Evolutionary conservation across 2,329 filamentous ascomycete species (phyloP).

Genomic region (Fusarium zealandicum): DNA sequence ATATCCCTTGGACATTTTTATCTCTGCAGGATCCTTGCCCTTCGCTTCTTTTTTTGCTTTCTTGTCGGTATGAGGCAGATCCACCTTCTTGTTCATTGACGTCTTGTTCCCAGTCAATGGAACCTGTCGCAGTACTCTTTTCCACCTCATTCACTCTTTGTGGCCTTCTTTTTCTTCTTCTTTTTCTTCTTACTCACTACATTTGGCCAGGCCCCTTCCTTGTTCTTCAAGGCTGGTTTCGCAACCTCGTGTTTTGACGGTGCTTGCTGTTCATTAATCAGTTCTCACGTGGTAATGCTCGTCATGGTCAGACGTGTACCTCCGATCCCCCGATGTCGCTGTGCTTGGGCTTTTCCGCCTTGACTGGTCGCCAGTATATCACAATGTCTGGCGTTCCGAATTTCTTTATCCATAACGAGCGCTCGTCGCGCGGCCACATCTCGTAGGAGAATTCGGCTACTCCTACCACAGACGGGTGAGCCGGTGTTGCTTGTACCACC

Average conservation of each 20-base stretch:
- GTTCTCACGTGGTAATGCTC: background rate
- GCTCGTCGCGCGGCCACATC: slow-evolving; percentile 3
- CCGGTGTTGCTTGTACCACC: background rate
- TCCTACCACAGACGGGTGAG: background rate
- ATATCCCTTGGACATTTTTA: no score
- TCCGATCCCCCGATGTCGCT: background rate
- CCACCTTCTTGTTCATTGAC: background rate
- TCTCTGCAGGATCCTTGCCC: no score
- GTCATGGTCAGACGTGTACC: background rate
- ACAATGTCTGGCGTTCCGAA: background rate
- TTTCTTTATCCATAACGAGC: background rate
- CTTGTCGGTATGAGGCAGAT: no score
- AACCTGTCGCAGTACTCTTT: background rate
- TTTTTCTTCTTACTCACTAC: background rate
- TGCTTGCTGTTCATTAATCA: background rate
- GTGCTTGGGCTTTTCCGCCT: background rate
- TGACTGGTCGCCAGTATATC: background rate
- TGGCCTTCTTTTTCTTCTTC: background rate
- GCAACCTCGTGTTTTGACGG: background rate
- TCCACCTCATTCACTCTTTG: background rate
- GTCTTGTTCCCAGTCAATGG: background rate
- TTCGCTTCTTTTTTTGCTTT: no score
- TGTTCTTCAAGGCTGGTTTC: background rate
- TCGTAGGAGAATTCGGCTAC: background rate
- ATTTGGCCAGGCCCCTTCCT: background rate